Base-by-base conservation (phyloP, 2,329 filamentous ascomycete species). In the Aspergillus sergii region DNA sequence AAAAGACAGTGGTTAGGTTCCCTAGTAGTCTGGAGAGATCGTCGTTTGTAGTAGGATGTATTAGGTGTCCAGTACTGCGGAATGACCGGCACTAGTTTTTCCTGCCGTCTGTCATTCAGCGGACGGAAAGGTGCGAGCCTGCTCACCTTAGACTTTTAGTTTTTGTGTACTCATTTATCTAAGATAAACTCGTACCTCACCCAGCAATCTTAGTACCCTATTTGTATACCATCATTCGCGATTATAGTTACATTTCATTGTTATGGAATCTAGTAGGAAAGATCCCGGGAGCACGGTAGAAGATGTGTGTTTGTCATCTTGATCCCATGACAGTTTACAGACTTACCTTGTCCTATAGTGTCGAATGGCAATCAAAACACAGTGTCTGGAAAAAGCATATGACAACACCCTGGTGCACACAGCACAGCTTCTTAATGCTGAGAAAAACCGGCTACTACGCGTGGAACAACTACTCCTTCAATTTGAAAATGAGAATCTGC, bases 401-500 rank as follows among this genome's bases (percentile, higher is more conserved):
- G 87, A 90, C 68, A 84, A 85, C 64, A 86, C 85, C 67, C 78
- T 86, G 60, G 88, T 90, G 69, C 83, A 88, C 60, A 85, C 90
- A 41, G 86, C 91, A 59, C 81, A 89, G 12, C 83, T 96, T 60
- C 81, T 87, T 68, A 91, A 91, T 71, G 88, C 93, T 67, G 94
- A 98, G 76, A 87, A 89, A 64, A 83, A 87, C 45, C 88, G 94
- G 55, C 85, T 89, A 67, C 78, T 93, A 58, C 88, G 88, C 68
- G 83, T 94, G 64, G 86, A 89, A 66, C 83, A 89, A 60, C 80
- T 94, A 59, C 78, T 93, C n/a, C 81, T 91, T n/a, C 84, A 89
- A 65, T 88, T 94, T 67, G 90, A 96, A 66, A 92, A 90, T 66
- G 86, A 89, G 55, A 83, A 86, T 11, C 78, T 97, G 32, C 86